Base-by-base conservation (phyloP, 2,329 filamentous ascomycete genomes). In the Gremmenia infestans region DNA sequence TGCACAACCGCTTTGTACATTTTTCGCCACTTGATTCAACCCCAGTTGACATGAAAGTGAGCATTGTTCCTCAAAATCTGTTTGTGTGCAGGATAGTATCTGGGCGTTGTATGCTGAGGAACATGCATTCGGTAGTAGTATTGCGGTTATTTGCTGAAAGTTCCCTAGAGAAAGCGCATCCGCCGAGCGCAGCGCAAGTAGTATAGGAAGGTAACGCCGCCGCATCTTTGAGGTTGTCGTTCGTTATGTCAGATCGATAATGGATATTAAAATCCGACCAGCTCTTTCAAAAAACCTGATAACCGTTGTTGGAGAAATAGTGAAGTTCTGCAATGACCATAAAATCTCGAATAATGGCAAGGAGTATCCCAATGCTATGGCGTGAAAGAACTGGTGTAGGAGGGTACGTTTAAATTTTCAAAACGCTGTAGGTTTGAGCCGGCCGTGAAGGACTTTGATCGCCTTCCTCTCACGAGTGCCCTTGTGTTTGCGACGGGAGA, bases 141-240 rank as follows among this genome's bases (percentile, higher is more conserved):
- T 49, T 8, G 63, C 57, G 6, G 64, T 60, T 37, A 69, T 64
- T 22, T 57, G 54, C 54, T 70, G 68, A 39, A 70, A 70, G 50
- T 68, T 67, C 40, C 63, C 63, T 12, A 70, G 61, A 17, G 68
- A 68, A 22, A 70, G 55, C 25, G 68, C 67, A 42, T 62, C 60
- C 19, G 59, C 55, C 17, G 43, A 55, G 32, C 62, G 61, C 37
- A 67, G 49, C 37, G 54, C 53, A 6, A 61, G 36, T 40, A 28
- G 23, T 37, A 60, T 59, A 7, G 55, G 25, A 19, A 63, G 48
- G 42, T 50, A 51, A 52, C 60, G 63, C 42, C 55, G 59, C 54
- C 59, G 58, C 65, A 67, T 68, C 19, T 46, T 62, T 46, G 42
- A 54, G 52, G 15, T 42, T 53, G 35, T 51, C 42, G 17, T 50